These are phyloP conservation scores for Nicotiana paniculata DNA, from an alignment of 257 asterid genomes.

Conservation along the genomic window DNA sequence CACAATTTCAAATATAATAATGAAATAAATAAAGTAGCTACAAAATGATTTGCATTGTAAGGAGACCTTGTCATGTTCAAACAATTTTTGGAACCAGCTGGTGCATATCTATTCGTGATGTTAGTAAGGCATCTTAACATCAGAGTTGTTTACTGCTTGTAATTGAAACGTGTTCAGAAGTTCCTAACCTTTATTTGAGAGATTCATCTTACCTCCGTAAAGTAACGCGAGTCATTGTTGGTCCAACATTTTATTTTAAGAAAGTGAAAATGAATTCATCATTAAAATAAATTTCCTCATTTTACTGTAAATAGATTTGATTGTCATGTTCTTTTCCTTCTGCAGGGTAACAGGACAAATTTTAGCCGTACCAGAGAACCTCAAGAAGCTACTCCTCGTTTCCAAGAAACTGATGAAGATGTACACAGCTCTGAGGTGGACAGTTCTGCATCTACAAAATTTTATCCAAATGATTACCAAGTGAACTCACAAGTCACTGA, in stretches of 20 bases:
- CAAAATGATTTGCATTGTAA: background rate
- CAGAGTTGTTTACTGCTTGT: slow-evolving; percentile 1
- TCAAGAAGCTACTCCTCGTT: slow-evolving; percentile 34
- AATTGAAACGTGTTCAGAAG: background rate
- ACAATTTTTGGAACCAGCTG: background rate
- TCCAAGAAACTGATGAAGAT: slow-evolving; percentile 40
- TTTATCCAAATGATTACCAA: slow-evolving; percentile 51
- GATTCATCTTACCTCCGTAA: background rate
- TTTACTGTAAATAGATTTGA: background rate
- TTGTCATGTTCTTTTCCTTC: slow-evolving; percentile 13
- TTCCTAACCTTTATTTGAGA: background rate
- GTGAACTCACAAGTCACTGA: slow-evolving; percentile 64
- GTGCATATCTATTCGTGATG: background rate
- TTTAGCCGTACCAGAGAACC: slow-evolving; percentile 48
- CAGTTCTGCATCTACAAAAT: slow-evolving; percentile 49
- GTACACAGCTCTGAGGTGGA: slow-evolving; percentile 40
- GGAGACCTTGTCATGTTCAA: background rate
- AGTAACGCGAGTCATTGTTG: background rate
- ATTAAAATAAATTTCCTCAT: background rate
- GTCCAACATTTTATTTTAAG: background rate
- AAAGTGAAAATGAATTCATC: background rate
- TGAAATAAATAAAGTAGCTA: background rate
- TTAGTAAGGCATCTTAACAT: background rate
- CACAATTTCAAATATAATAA: background rate
- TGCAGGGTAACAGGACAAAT: slow-evolving; percentile 68